Conservation (phyloP, 2,329 filamentous ascomycete genomes). For the Neurospora crassa region DNA sequence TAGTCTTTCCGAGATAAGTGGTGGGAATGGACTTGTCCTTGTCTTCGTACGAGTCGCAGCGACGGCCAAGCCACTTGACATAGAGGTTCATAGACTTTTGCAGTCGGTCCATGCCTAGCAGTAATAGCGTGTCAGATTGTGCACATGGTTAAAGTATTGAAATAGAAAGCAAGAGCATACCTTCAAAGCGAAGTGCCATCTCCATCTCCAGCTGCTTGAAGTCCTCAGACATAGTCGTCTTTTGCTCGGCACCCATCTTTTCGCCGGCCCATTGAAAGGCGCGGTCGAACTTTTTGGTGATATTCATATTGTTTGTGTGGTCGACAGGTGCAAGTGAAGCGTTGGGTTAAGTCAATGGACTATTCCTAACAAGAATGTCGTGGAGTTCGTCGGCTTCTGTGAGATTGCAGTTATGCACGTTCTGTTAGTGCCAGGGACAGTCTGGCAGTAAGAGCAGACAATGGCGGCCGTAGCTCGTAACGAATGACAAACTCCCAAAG, state of each 20-base stretch:
- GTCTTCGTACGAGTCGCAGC: slow-evolving; percentile 69
- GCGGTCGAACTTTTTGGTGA: slow-evolving; percentile 82
- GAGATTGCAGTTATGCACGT: not conserved
- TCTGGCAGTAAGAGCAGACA: not conserved
- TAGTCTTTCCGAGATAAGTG: slow-evolving; percentile 70
- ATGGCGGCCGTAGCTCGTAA: not conserved
- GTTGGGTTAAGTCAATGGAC: not conserved
- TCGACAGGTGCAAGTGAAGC: not conserved
- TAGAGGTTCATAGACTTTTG: slow-evolving; percentile 80
- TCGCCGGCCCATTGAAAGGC: slow-evolving; percentile 98
- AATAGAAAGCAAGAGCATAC: slow-evolving; percentile 38
- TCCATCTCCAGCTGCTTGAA: slow-evolving; percentile 86
- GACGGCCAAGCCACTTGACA: slow-evolving; percentile 78
- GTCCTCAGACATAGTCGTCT: slow-evolving; percentile 78
- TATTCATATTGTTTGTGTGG: slow-evolving; percentile 32
- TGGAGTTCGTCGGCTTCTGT: not conserved
- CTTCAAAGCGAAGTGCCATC: slow-evolving; percentile 82
- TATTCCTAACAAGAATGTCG: not conserved
- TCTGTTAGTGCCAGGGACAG: not conserved
- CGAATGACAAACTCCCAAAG: not conserved
- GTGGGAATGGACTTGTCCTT: slow-evolving; percentile 79
- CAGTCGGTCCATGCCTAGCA: slow-evolving; percentile 81
- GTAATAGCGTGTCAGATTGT: slow-evolving; percentile 9
- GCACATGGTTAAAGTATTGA: not conserved
- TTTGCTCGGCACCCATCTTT: slow-evolving; percentile 86